Percentiles rank a stretch among this genome's conserved stretches.
These are phyloP conservation scores for Diaporthe sp. DNA, from an alignment of 2,329 filamentous ascomycete species.

Conservation along the genomic window DNA sequence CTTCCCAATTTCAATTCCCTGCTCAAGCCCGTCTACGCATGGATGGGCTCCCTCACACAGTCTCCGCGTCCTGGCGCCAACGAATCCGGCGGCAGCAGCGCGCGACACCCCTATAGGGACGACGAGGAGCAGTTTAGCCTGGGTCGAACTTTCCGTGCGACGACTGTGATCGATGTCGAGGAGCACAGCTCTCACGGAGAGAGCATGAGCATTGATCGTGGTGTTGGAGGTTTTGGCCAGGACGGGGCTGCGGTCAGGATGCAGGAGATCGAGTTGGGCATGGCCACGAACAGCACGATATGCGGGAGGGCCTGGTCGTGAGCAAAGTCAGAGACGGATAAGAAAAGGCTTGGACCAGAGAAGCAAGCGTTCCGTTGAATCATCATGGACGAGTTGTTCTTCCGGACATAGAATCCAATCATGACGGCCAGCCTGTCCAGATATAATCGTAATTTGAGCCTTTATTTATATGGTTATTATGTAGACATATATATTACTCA, in stretches of 20 bases:
- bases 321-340: neutral
- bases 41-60: conserved; percentile 12
- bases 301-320: conserved; percentile 29
- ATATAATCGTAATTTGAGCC: neutral
- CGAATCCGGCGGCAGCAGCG: neutral
- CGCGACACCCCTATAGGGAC: neutral
- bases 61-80: neutral
- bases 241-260: neutral
- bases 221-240: neutral
- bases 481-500: too few relatives aligned
- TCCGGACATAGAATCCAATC: conserved; percentile 75
- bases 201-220: neutral
- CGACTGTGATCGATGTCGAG: conserved; percentile 24
- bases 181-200: conserved; percentile 18
- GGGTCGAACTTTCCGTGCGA: conserved; percentile 18
- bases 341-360: too few relatives aligned
- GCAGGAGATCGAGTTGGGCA: conserved; percentile 28
- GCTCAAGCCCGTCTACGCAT: conserved; percentile 24
- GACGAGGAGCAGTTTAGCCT: conserved; percentile 3
- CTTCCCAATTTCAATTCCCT: conserved; percentile 32
- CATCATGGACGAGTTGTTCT: conserved; percentile 54
- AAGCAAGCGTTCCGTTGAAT: too few relatives aligned
- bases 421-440: conserved; percentile 72
- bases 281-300: neutral
- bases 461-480: too few relatives aligned